phyloP scores from a whole-genome alignment of 2,329 filamentous ascomycete genomes.

The Zymoseptoria brevis region DNA sequence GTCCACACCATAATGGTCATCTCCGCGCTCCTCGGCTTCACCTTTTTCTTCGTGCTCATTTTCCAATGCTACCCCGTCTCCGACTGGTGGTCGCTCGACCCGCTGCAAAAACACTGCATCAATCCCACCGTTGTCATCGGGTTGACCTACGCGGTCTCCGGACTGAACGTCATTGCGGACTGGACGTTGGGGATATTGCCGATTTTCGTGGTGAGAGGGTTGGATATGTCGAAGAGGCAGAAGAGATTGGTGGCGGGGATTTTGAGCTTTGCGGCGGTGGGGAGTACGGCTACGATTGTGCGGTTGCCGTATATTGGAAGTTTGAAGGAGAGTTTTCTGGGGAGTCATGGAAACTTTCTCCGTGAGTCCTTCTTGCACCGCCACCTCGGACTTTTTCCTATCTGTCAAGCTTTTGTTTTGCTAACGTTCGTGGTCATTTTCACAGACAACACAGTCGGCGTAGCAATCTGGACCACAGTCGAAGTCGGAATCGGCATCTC shows the following conservation, averaged over 20 bases:
- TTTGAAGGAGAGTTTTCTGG: conserved; percentile 28
- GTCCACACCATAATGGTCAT: conserved; percentile 42
- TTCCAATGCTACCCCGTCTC: conserved; percentile 48
- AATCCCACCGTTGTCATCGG: conserved; percentile 41
- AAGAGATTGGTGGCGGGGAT: conserved; percentile 34
- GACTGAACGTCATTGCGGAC: conserved; percentile 35
- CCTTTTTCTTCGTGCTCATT: conserved; percentile 45
- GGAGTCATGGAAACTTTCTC: conserved; percentile 34
- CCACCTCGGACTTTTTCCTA: too few relatives aligned
- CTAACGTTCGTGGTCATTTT: conserved; percentile 10
- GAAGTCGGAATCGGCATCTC: conserved; percentile 30
- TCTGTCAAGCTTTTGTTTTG: background rate
- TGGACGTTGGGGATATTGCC: conserved; percentile 36
- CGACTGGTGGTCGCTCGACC: conserved; percentile 44
- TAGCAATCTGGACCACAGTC: conserved; percentile 29
- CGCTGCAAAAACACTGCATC: conserved; percentile 35
- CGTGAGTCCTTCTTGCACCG: conserved; percentile 28
- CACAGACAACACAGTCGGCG: conserved; percentile 35
- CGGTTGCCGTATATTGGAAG: conserved; percentile 38
- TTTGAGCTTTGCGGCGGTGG: conserved; percentile 37
- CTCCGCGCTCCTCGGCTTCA: conserved; percentile 38
- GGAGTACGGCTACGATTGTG: conserved; percentile 45
- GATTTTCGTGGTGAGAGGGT: conserved; percentile 35
- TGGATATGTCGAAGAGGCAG: conserved; percentile 33
- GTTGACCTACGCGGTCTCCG: conserved; percentile 27